phyloP scores from a whole-genome alignment of 257 asterid genomes.

The Henckelia pumila region DNA sequence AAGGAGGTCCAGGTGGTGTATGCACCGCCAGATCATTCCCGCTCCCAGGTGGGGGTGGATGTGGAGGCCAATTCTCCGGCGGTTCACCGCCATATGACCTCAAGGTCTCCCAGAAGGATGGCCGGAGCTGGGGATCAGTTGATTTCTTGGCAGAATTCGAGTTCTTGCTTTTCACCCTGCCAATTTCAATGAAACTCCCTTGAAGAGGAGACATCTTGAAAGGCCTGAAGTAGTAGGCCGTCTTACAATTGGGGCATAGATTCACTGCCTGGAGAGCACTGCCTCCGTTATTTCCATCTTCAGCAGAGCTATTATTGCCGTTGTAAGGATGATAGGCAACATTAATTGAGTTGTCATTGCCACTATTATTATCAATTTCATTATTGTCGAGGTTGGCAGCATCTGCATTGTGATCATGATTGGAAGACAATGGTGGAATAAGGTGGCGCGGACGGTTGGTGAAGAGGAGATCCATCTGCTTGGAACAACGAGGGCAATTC shows the following conservation, averaged over 20 bases:
- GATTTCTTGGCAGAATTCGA: conserved; percentile 47
- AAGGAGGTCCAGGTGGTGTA: conserved; percentile 90
- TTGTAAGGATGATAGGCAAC: background rate
- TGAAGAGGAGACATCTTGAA: conserved; percentile 74
- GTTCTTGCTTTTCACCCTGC: conserved; percentile 54
- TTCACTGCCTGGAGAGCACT: conserved; percentile 68
- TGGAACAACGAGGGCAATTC: conserved; percentile 91
- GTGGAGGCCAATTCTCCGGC: conserved; percentile 66
- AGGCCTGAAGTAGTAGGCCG: conserved; percentile 78
- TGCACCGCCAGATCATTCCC: conserved; percentile 65
- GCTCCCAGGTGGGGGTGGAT: conserved; percentile 41
- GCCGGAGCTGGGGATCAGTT: conserved; percentile 43
- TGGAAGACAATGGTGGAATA: conserved; percentile 46
- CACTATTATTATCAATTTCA: background rate
- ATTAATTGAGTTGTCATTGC: background rate
- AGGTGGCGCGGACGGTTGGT: conserved; percentile 58
- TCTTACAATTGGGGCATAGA: conserved; percentile 89
- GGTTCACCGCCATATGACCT: conserved; percentile 71
- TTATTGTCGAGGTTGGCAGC: background rate
- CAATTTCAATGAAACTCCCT: conserved; percentile 86
- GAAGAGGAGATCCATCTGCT: conserved; percentile 85
- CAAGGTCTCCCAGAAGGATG: conserved; percentile 81
- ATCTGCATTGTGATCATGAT: background rate
- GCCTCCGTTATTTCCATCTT: conserved; percentile 34
- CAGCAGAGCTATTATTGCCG: conserved; percentile 18